Conservation (phyloP, 2,329 filamentous ascomycete species). For the Fusarium sp. region DNA sequence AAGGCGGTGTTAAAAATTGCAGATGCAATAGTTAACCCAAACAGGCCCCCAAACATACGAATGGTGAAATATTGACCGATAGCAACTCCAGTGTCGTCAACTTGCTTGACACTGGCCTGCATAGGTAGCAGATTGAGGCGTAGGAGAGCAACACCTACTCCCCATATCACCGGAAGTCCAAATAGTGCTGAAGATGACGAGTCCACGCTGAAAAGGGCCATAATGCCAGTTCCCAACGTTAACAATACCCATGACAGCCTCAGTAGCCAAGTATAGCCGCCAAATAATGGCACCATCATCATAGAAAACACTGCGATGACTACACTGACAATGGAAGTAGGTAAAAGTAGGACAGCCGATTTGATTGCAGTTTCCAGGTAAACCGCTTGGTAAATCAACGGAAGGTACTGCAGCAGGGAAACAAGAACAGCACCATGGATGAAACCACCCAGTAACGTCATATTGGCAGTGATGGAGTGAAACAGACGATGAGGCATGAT, state of each 20-base stretch:
- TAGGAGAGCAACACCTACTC: constrained; percentile 12
- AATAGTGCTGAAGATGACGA: constrained; percentile 4
- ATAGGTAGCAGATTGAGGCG: constrained; percentile 19
- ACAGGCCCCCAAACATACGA: constrained; percentile 18
- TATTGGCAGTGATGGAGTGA: constrained; percentile 20
- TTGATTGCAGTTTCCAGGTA: constrained; percentile 20
- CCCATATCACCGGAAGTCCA: constrained; percentile 21
- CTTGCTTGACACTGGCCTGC: constrained; percentile 21
- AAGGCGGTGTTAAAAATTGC: constrained; percentile 25
- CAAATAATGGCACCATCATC: constrained; percentile 27
- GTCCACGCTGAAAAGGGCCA: neutral
- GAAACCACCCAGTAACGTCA: constrained; percentile 26
- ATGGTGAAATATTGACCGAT: constrained; percentile 23
- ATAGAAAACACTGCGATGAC: constrained; percentile 19
- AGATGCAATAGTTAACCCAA: constrained; percentile 7
- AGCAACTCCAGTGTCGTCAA: constrained; percentile 14
- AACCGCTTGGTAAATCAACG: constrained; percentile 16
- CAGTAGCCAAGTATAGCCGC: constrained; percentile 19
- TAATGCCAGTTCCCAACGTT: constrained; percentile 3
- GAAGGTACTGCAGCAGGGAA: constrained; percentile 18
- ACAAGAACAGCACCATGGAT: constrained; percentile 18
- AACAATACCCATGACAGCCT: constrained; percentile 11
- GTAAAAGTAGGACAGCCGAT: constrained; percentile 12
- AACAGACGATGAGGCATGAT: constrained; percentile 26
- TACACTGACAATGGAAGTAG: constrained; percentile 11